Conservation (phyloP, 345 rosid genomes). For the Melaleuca quinquenervia region DNA sequence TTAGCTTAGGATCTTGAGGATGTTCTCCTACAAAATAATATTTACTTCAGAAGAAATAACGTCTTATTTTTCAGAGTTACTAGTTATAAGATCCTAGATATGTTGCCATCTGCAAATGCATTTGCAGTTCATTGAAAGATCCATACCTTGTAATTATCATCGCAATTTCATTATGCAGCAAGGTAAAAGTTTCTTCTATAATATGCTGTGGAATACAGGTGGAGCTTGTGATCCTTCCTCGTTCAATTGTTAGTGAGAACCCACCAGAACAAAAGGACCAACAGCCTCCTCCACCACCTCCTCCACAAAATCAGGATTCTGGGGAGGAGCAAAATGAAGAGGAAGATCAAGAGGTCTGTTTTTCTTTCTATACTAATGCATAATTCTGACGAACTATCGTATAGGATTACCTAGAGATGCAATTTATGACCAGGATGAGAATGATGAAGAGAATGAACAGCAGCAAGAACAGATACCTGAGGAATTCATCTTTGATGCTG, state of each 20-base stretch:
- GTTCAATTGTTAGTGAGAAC: conserved; percentile 61
- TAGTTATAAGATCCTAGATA: not conserved
- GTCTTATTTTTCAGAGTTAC: not conserved
- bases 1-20: not conserved
- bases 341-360: conserved; percentile 71
- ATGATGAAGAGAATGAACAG: conserved; percentile 77
- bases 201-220: conserved; percentile 41
- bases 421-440: conserved; percentile 47
- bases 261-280: conserved; percentile 91
- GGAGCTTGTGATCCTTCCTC: conserved; percentile 92
- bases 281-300: conserved; percentile 90
- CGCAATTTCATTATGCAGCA: not conserved
- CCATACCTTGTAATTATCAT: not conserved
- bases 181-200: not conserved
- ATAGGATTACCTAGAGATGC: conserved; percentile 3
- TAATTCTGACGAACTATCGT: not conserved
- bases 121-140: not conserved
- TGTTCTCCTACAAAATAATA: not conserved
- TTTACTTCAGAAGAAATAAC: not conserved
- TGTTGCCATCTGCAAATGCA: not conserved
- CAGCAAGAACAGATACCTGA: conserved; percentile 94
- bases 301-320: conserved; percentile 74
- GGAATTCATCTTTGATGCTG: conserved; percentile 94
- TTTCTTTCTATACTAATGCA: not conserved
- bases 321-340: conserved; percentile 79